Conservation (phyloP, 2,329 filamentous ascomycete species). For the Dactylellina haptotyla region DNA sequence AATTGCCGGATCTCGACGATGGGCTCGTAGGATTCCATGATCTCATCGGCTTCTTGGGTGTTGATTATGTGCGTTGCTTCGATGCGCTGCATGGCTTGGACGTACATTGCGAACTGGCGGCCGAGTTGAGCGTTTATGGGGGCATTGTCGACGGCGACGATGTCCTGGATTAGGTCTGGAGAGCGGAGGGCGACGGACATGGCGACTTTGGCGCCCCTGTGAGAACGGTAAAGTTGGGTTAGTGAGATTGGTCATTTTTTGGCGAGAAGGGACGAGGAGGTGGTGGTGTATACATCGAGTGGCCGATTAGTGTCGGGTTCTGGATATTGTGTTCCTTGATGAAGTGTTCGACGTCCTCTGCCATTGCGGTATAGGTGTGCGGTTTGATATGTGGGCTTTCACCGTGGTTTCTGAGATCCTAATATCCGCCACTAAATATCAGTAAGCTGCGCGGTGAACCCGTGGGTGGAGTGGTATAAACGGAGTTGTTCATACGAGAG, state of each 20-base stretch:
- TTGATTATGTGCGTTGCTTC: slow-evolving; percentile 74
- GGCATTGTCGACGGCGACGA: slow-evolving; percentile 91
- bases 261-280: not conserved
- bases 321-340: slow-evolving; percentile 76
- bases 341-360: slow-evolving; percentile 82
- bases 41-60: slow-evolving; percentile 81
- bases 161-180: slow-evolving; percentile 73
- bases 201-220: slow-evolving; percentile 86
- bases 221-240: slow-evolving; percentile 7
- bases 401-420: slow-evolving; percentile 94
- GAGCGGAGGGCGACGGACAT: slow-evolving; percentile 83
- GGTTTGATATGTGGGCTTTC: slow-evolving; percentile 79
- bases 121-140: slow-evolving; percentile 81
- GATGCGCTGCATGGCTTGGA: slow-evolving; percentile 84
- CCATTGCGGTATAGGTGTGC: slow-evolving; percentile 85
- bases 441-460: not conserved
- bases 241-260: too few relatives aligned
- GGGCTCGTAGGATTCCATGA: slow-evolving; percentile 78
- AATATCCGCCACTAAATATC: slow-evolving; percentile 2
- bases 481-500: slow-evolving; percentile 69
- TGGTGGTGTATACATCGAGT: slow-evolving; percentile 85
- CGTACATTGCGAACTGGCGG: slow-evolving; percentile 80
- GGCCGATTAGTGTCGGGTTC: slow-evolving; percentile 82
- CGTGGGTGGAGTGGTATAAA: not conserved
- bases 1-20: slow-evolving; percentile 86